Conservation (phyloP, 768 basidiomycete genomes). For the Collybiopsis confluens region DNA sequence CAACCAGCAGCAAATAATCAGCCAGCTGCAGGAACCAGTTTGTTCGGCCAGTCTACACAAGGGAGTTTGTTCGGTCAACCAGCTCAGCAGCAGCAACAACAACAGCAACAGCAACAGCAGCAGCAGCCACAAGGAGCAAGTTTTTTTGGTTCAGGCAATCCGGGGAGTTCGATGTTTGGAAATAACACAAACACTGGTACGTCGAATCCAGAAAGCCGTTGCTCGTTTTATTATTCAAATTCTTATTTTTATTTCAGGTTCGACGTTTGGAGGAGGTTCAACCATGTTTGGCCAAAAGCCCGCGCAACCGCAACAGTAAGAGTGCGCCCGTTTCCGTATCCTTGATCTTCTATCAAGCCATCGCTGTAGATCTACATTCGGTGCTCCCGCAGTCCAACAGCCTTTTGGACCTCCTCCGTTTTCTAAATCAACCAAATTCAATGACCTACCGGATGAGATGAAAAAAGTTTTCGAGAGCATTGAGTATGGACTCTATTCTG, state of each 20-base stretch:
- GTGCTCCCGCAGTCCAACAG: conserved; percentile 15
- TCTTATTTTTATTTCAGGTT: conserved; percentile 23
- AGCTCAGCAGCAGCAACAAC: conserved; percentile 20
- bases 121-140: conserved; percentile 16
- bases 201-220: conserved; percentile 12
- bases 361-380: conserved; percentile 17
- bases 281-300: conserved; percentile 8
- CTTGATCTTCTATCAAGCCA: conserved; percentile 9
- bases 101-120: conserved; percentile 22
- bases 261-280: not conserved
- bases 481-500: conserved; percentile 49
- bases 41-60: conserved; percentile 19
- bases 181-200: conserved; percentile 7
- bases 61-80: conserved; percentile 29
- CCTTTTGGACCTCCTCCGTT: conserved; percentile 34
- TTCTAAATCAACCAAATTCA: conserved; percentile 69
- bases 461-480: conserved; percentile 63
- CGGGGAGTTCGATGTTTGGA: conserved; percentile 24
- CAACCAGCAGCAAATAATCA: conserved; percentile 15
- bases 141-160: conserved; percentile 19
- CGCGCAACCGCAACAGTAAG: conserved; percentile 20
- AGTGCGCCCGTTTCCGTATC: conserved; percentile 21
- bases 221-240: too few relatives aligned
- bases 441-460: conserved; percentile 70
- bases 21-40: conserved; percentile 14